A percentile compares a stretch with the other conserved stretches of the same genome.
Conservation (phyloP, 2,329 filamentous ascomycete genomes). For the Phoma sp. region DNA sequence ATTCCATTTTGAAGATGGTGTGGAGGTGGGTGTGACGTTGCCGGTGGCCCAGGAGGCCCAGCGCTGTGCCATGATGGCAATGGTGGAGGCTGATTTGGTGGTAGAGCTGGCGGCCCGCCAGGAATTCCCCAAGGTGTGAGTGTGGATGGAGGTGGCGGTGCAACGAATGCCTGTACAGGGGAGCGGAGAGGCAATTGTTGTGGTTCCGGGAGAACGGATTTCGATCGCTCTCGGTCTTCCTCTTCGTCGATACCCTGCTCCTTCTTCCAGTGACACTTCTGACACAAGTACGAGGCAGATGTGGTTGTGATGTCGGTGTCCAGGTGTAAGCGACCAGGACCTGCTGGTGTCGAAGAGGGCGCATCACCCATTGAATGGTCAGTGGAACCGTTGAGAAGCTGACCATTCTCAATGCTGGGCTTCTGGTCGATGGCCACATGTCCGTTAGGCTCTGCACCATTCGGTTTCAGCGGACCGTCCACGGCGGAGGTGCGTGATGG, state of each 20-base stretch:
- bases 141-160: slow-evolving; percentile 29
- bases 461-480: slow-evolving; percentile 32
- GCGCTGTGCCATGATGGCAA: slow-evolving; percentile 40
- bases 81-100: slow-evolving; percentile 38
- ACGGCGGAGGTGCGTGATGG: slow-evolving; percentile 18
- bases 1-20: slow-evolving; percentile 44
- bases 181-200: slow-evolving; percentile 45
- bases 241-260: slow-evolving; percentile 46
- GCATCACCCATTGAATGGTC: slow-evolving; percentile 44
- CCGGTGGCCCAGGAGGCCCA: slow-evolving; percentile 33
- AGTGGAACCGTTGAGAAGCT: slow-evolving; percentile 27
- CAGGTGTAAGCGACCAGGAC: slow-evolving; percentile 24
- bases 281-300: slow-evolving; percentile 50
- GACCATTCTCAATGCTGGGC: slow-evolving; percentile 25
- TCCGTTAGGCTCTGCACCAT: slow-evolving; percentile 31
- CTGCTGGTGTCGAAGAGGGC: slow-evolving; percentile 28
- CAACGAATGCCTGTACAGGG: slow-evolving; percentile 37
- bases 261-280: slow-evolving; percentile 58
- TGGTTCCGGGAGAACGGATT: slow-evolving; percentile 41
- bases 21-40: slow-evolving; percentile 33
- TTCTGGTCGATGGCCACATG: slow-evolving; percentile 21
- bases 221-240: slow-evolving; percentile 37
- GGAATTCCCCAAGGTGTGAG: slow-evolving; percentile 34
- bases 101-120: slow-evolving; percentile 24
- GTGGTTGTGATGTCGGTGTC: slow-evolving; percentile 32